Percentiles rank a stretch among this genome's conserved stretches.
phyloP scores from a whole-genome alignment of 768 basidiomycete species.

The Lyophyllum semitale region DNA sequence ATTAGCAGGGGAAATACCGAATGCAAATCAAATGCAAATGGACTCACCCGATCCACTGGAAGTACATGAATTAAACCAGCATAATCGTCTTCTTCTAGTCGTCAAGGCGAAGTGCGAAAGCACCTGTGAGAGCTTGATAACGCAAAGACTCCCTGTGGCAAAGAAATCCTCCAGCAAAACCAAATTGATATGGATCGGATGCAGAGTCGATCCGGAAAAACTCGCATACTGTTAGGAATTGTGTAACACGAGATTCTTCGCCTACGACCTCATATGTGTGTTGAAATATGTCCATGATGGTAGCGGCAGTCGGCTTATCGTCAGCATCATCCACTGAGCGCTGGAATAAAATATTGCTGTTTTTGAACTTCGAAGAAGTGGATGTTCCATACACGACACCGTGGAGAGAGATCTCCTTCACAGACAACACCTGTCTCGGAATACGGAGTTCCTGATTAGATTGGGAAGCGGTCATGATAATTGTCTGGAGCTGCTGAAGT shows the following conservation, averaged over 20 bases:
- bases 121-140: conserved; percentile 6
- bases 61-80: background rate
- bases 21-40: no score
- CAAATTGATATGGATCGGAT: conserved; percentile 1
- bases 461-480: background rate
- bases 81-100: conserved; percentile 1
- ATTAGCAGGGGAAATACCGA: no score
- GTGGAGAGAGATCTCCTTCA: background rate
- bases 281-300: conserved; percentile 2
- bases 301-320: background rate
- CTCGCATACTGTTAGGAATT: background rate
- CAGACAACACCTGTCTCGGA: background rate
- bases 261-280: background rate
- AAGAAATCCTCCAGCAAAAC: conserved; percentile 5
- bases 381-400: conserved; percentile 5
- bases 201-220: background rate
- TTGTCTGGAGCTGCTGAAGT: background rate
- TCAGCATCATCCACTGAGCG: background rate
- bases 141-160: background rate
- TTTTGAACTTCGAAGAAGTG: conserved; percentile 1
- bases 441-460: background rate
- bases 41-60: conserved; percentile 2
- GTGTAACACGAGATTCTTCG: background rate
- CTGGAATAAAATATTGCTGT: conserved; percentile 8
- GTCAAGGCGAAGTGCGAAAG: conserved; percentile 13